Evolutionary conservation across 177 flowering plant genomes (phyloP).

Genomic region (Vitis hybrid): DNA sequence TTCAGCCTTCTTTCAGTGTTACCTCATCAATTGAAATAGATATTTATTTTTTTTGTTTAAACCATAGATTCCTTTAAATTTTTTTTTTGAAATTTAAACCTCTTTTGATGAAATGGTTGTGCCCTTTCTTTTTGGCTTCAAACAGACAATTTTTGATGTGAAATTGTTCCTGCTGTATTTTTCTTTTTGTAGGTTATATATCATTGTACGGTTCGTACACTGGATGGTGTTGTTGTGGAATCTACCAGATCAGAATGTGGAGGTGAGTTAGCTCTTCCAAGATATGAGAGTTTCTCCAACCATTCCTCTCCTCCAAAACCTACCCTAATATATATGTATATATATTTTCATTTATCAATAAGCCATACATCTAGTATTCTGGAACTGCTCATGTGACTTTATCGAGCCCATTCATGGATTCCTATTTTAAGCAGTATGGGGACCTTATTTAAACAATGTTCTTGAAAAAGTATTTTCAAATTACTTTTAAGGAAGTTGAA

Average conservation of each 20-base stretch:
- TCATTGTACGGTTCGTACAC: slow-evolving; percentile 84
- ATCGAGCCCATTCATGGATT: no score
- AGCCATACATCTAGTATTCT: no score
- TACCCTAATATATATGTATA: not conserved
- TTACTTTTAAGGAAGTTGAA: not conserved
- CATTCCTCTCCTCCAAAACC: not conserved
- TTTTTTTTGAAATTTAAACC: no score
- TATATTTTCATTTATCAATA: not conserved
- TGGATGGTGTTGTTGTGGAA: slow-evolving; percentile 83
- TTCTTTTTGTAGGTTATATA: slow-evolving; percentile 61
- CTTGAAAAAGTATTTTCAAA: not conserved
- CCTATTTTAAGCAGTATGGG: no score
- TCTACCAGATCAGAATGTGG: slow-evolving; percentile 76
- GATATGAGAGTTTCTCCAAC: not conserved
- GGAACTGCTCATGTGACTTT: no score
- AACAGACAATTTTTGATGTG: not conserved
- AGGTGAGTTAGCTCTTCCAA: slow-evolving; percentile 41
- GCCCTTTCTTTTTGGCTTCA: not conserved
- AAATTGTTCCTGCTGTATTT: not conserved
- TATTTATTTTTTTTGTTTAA: no score
- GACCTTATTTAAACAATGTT: no score
- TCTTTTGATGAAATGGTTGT: not conserved
- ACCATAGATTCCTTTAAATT: no score
- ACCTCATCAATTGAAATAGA: no score
- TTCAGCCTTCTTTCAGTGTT: no score